These are phyloP conservation scores for Fusarium floridanum DNA, from an alignment of 2,329 filamentous ascomycete species.

Conservation along the genomic window DNA sequence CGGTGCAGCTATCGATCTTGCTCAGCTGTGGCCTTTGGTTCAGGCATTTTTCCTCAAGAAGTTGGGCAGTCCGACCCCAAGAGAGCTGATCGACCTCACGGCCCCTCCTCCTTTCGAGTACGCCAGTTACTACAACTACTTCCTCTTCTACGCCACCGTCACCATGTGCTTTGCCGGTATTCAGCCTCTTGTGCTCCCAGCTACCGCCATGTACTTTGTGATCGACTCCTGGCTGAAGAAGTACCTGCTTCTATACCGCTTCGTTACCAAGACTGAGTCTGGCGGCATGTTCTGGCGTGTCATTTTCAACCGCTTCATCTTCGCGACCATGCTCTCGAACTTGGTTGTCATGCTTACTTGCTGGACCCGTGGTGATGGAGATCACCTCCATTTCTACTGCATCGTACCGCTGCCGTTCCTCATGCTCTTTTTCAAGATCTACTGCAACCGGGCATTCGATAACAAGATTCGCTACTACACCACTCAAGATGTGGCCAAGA, in stretches of 20 bases:
- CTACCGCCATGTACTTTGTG: constrained; percentile 89
- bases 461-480: constrained; percentile 84
- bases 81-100: constrained; percentile 91
- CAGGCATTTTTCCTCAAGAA: constrained; percentile 87
- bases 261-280: constrained; percentile 96
- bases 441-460: constrained; percentile 83
- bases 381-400: constrained; percentile 71
- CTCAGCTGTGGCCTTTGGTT: constrained; percentile 86
- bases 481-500: constrained; percentile 67
- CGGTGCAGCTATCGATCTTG: constrained; percentile 93
- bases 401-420: constrained; percentile 83
- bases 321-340: constrained; percentile 83
- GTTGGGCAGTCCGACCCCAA: constrained; percentile 88
- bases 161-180: constrained; percentile 86
- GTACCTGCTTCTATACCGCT: constrained; percentile 93
- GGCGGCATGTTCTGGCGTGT: constrained; percentile 94
- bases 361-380: constrained; percentile 75
- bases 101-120: constrained; percentile 95
- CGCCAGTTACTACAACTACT: constrained; percentile 97
- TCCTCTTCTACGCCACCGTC: constrained; percentile 93
- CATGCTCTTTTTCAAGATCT: constrained; percentile 87
- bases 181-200: constrained; percentile 88
- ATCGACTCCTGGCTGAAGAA: constrained; percentile 94
- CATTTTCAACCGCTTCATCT: constrained; percentile 92
- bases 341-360: constrained; percentile 82